Percentiles rank a stretch among this genome's conserved stretches.
Evolutionary conservation across 2,329 filamentous ascomycete genomes (phyloP).

Genomic region (Chaetomium globosum): DNA sequence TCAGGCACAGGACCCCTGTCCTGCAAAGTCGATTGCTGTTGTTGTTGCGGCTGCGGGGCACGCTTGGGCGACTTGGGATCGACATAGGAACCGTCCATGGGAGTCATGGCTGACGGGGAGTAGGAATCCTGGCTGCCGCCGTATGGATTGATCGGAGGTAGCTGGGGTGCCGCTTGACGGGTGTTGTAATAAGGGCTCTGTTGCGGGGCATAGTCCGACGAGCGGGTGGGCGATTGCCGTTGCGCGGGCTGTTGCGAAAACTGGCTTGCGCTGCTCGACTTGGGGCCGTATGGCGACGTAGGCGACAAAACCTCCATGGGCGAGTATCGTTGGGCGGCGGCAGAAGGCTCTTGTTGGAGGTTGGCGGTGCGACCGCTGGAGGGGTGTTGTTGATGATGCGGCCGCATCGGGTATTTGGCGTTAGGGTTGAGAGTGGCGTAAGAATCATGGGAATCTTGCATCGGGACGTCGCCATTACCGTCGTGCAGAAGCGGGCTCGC

Average conservation of each 20-base stretch:
- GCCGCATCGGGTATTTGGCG: constrained; percentile 82
- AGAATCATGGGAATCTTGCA: constrained; percentile 83
- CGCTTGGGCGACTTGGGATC: constrained; percentile 63
- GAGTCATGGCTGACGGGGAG: constrained; percentile 65
- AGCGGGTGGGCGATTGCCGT: constrained; percentile 78
- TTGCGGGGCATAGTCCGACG: constrained; percentile 58
- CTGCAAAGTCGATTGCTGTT: constrained; percentile 42
- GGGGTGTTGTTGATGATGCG: constrained; percentile 74
- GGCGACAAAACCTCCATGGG: constrained; percentile 91
- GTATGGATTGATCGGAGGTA: constrained; percentile 74
- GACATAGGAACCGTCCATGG: constrained; percentile 68
- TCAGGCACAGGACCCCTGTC: constrained; percentile 75
- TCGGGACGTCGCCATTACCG: constrained; percentile 74
- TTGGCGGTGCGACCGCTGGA: constrained; percentile 57
- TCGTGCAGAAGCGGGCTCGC: constrained; percentile 65
- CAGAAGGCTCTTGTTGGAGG: constrained; percentile 76
- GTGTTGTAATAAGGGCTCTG: constrained; percentile 61
- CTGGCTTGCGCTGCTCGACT: constrained; percentile 60
- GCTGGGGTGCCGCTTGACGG: constrained; percentile 58
- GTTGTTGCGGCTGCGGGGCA: constrained; percentile 46
- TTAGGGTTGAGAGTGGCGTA: constrained; percentile 82
- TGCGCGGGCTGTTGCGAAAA: constrained; percentile 54
- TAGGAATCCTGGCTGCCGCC: constrained; percentile 70
- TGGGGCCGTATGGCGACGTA: constrained; percentile 71
- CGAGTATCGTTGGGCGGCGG: constrained; percentile 88